phyloP scores from a whole-genome alignment of 768 basidiomycete species.

The Lactarius psammicola region DNA sequence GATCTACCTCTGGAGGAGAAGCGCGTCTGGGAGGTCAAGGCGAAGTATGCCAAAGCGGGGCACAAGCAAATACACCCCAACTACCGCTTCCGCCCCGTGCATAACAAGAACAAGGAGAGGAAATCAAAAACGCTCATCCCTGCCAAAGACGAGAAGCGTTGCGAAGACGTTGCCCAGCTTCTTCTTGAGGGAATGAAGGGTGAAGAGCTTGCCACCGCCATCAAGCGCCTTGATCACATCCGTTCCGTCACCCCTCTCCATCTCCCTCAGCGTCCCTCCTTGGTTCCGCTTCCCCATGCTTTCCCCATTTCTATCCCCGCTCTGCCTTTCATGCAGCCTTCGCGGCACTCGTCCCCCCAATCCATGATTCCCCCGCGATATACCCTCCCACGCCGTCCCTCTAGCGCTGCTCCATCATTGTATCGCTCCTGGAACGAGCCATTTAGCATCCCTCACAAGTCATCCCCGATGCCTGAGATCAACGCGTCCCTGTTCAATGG shows the following conservation, averaged over 20 bases:
- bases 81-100: slow-evolving; percentile 49
- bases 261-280: slow-evolving; percentile 27
- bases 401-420: slow-evolving; percentile 21
- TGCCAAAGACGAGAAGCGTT: slow-evolving; percentile 28
- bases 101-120: slow-evolving; percentile 48
- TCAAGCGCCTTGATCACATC: slow-evolving; percentile 26
- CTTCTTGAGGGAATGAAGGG: slow-evolving; percentile 30
- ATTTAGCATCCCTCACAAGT: slow-evolving; percentile 15
- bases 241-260: slow-evolving; percentile 24
- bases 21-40: slow-evolving; percentile 67
- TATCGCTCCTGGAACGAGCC: slow-evolving; percentile 25
- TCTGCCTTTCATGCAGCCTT: slow-evolving; percentile 20
- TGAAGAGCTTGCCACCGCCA: slow-evolving; percentile 28
- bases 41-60: slow-evolving; percentile 69
- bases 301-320: slow-evolving; percentile 26
- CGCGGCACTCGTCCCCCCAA: slow-evolving; percentile 20
- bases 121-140: slow-evolving; percentile 22
- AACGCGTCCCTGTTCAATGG: slow-evolving; percentile 24
- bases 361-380: slow-evolving; percentile 16
- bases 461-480: slow-evolving; percentile 27
- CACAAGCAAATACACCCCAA: slow-evolving; percentile 69
- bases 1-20: slow-evolving; percentile 68
- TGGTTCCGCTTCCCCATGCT: slow-evolving; percentile 25
- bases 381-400: slow-evolving; percentile 27
- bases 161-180: slow-evolving; percentile 28